Conservation (phyloP, 2,329 filamentous ascomycete genomes). For the Fusarium chlamydosporum region DNA sequence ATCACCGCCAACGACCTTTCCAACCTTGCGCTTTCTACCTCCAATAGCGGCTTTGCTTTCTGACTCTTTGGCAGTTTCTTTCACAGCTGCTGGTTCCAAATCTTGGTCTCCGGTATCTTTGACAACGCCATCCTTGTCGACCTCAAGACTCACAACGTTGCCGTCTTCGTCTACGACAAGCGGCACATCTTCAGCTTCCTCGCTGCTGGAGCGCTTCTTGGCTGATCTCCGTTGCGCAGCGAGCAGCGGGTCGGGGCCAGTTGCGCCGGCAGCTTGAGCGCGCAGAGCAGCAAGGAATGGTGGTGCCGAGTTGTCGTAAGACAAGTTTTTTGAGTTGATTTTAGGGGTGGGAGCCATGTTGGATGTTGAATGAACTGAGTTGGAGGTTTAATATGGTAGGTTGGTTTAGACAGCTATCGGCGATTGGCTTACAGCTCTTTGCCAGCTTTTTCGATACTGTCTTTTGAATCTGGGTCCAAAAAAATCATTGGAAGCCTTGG, state of each 20-base stretch:
- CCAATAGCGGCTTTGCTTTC: slow-evolving; percentile 53
- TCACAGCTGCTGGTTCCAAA: slow-evolving; percentile 46
- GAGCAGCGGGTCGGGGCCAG: slow-evolving; percentile 67
- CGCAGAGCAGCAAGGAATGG: slow-evolving; percentile 72
- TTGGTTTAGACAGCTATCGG: slow-evolving; percentile 30
- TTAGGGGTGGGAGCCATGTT: slow-evolving; percentile 68
- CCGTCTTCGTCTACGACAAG: slow-evolving; percentile 81
- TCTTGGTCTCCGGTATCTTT: slow-evolving; percentile 50
- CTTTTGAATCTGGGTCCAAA: slow-evolving; percentile 2
- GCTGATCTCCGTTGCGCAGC: slow-evolving; percentile 64
- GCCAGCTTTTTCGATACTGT: slow-evolving; percentile 28
- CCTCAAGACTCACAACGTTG: slow-evolving; percentile 69
- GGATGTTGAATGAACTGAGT: slow-evolving; percentile 15
- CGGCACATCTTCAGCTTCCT: slow-evolving; percentile 82
- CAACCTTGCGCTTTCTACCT: slow-evolving; percentile 68
- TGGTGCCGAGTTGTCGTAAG: slow-evolving; percentile 72
- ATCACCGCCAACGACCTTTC: slow-evolving; percentile 55
- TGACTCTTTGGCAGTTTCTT: slow-evolving; percentile 53
- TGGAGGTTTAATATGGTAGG: slow-evolving; percentile 28
- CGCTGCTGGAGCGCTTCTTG: slow-evolving; percentile 71
- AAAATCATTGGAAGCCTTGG: background rate
- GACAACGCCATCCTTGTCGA: slow-evolving; percentile 62
- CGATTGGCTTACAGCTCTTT: slow-evolving; percentile 34
- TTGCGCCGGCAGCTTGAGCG: slow-evolving; percentile 64
- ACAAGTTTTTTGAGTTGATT: slow-evolving; percentile 79